These are phyloP conservation scores for Plasmodium reichenowi DNA, from an alignment of 169 alveolate species.

Conservation along the genomic window DNA sequence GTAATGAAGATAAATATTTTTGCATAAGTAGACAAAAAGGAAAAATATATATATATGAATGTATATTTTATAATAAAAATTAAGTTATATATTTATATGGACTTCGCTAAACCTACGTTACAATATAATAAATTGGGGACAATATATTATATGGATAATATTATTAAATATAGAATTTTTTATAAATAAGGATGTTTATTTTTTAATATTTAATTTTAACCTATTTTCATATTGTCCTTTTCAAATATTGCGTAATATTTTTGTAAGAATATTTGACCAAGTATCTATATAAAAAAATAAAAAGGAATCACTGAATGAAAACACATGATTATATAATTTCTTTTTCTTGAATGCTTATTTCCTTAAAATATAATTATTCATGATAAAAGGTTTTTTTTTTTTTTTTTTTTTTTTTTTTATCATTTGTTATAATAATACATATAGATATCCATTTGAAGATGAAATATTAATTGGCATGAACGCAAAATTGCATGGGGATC, in stretches of 20 bases:
- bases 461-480: conserved; percentile 76
- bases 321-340: not conserved
- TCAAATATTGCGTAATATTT: conserved; percentile 76
- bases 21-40: conserved; percentile 36
- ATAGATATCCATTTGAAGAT: conserved; percentile 71
- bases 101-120: conserved; percentile 51
- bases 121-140: no score
- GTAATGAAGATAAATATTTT: not conserved
- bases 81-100: conserved; percentile 26
- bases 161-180: no score
- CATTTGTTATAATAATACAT: conserved; percentile 10
- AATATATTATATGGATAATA: no score
- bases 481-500: conserved; percentile 72
- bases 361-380: not conserved
- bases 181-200: no score
- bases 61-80: not conserved
- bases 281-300: conserved; percentile 32
- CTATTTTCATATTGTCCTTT: conserved; percentile 73
- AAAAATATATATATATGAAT: conserved; percentile 1
- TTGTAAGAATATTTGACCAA: conserved; percentile 76
- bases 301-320: no score
- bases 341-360: not conserved
- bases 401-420: not conserved
- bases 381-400: not conserved
- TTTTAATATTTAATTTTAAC: not conserved